Conservation (phyloP, 441 rosid genomes). For the Pelargonium citronellum region DNA sequence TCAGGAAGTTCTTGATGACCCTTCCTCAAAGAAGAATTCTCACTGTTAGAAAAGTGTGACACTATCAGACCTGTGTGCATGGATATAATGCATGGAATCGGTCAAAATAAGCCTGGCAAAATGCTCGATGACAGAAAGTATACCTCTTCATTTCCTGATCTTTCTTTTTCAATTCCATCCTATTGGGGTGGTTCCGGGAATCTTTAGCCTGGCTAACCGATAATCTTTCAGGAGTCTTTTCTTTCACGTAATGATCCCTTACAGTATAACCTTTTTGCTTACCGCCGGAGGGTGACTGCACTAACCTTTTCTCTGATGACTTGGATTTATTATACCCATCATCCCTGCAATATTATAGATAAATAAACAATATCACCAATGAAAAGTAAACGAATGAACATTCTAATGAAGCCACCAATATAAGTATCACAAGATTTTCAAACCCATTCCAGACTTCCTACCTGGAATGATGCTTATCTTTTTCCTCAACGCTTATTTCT, state of each 20-base stretch:
- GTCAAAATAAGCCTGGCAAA: constrained; percentile 5
- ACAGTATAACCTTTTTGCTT: constrained; percentile 34
- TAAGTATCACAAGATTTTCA: constrained; percentile 6
- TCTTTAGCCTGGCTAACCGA: constrained; percentile 10
- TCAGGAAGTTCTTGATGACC: constrained; percentile 31
- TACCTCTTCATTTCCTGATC: constrained; percentile 53
- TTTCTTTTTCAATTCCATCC: constrained; percentile 30
- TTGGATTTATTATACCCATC: constrained; percentile 28
- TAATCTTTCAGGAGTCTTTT: constrained; percentile 27
- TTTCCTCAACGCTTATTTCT: constrained; percentile 29
- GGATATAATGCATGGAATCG: background rate
- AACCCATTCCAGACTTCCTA: constrained; percentile 16
- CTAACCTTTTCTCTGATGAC: constrained; percentile 27
- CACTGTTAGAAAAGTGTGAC: constrained; percentile 39
- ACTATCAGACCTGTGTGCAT: background rate
- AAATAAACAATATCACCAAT: background rate
- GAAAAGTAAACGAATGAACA: background rate
- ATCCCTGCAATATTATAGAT: constrained; percentile 20
- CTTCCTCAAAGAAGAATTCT: constrained; percentile 26
- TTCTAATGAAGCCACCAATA: background rate
- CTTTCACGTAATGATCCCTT: constrained; percentile 17
- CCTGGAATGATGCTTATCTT: constrained; percentile 29
- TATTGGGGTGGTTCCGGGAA: constrained; percentile 18
- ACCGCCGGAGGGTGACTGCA: constrained; percentile 28
- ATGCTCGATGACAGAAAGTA: constrained; percentile 4